Conservation (phyloP, 179 eudicot species). For the Pouteria campechiana region DNA sequence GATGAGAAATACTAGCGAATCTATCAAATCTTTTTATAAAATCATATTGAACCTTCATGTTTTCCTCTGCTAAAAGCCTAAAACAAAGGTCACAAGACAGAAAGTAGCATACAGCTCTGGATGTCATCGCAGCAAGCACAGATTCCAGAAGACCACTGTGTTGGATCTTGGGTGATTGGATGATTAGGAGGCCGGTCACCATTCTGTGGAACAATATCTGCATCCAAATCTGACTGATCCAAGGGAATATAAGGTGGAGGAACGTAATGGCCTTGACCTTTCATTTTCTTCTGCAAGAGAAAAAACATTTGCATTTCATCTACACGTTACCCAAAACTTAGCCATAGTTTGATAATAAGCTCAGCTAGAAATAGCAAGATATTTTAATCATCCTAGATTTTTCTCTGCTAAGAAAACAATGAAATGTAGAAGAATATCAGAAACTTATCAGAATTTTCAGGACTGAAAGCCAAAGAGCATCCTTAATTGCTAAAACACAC, state of each 20-base stretch:
- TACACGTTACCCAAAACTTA: too few relatives aligned
- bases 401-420: too few relatives aligned
- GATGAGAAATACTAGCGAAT: too few relatives aligned
- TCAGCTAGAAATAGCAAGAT: too few relatives aligned
- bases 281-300: slow-evolving; percentile 15
- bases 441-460: too few relatives aligned
- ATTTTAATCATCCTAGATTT: too few relatives aligned
- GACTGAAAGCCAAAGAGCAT: too few relatives aligned
- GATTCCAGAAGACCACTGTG: slow-evolving; percentile 89
- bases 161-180: slow-evolving; percentile 9
- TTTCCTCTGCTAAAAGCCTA: slow-evolving; percentile 40
- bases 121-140: slow-evolving; percentile 94
- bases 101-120: slow-evolving; percentile 84
- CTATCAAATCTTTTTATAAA: too few relatives aligned
- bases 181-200: slow-evolving; percentile 6
- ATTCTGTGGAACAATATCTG: slow-evolving; percentile 14
- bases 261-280: slow-evolving; percentile 25
- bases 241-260: slow-evolving; percentile 66
- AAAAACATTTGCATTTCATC: too few relatives aligned
- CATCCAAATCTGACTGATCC: slow-evolving; percentile 46
- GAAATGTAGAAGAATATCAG: too few relatives aligned
- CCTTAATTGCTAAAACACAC: too few relatives aligned
- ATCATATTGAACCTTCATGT: slow-evolving; percentile 38
- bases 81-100: slow-evolving; percentile 58
- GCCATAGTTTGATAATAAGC: too few relatives aligned